A percentile compares a stretch with the other conserved stretches of the same genome.
Evolutionary conservation across 2,329 filamentous ascomycete genomes (phyloP).

Genomic region (Leptographium wingfieldii): DNA sequence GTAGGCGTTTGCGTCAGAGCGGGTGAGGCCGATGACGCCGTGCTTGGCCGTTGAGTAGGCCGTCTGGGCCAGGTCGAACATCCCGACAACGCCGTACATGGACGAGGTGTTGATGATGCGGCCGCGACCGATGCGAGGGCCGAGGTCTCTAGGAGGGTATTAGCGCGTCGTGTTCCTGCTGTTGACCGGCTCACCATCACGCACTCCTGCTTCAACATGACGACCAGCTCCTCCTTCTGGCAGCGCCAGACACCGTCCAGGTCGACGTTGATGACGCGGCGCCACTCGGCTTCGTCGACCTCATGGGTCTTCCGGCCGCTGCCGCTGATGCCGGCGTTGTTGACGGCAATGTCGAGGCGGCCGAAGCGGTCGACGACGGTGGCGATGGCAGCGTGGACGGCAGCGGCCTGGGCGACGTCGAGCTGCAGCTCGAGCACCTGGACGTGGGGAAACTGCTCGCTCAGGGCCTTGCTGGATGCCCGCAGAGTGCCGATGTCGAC

Average conservation of each 20-base stretch:
- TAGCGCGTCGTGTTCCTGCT: too few species aligned
- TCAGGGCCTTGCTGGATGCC: slow-evolving; percentile 21
- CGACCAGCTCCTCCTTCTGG: slow-evolving; percentile 36
- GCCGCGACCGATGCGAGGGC: slow-evolving; percentile 29
- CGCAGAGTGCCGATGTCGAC: slow-evolving; percentile 24
- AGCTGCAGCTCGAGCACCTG: slow-evolving; percentile 22
- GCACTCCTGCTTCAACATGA: slow-evolving; percentile 39
- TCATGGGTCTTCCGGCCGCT: slow-evolving; percentile 30
- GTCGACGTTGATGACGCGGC: slow-evolving; percentile 37
- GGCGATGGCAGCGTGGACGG: slow-evolving; percentile 30
- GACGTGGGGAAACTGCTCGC: slow-evolving; percentile 24
- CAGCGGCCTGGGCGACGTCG: slow-evolving; percentile 31
- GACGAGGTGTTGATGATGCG: slow-evolving; percentile 42
- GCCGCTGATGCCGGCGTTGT: slow-evolving; percentile 40
- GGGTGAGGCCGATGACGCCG: slow-evolving; percentile 37
- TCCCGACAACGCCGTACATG: slow-evolving; percentile 35
- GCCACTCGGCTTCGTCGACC: slow-evolving; percentile 32
- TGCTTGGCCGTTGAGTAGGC: slow-evolving; percentile 41
- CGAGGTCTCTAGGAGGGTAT: slow-evolving; percentile 14
- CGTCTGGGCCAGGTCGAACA: slow-evolving; percentile 24
- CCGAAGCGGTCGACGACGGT: slow-evolving; percentile 32
- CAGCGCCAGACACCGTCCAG: slow-evolving; percentile 45
- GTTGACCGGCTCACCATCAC: not conserved
- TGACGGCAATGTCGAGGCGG: slow-evolving; percentile 41
- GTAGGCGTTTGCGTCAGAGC: slow-evolving; percentile 40